Conservation (phyloP, 2,329 filamentous ascomycete genomes). For the Penicillium capsulatum region DNA sequence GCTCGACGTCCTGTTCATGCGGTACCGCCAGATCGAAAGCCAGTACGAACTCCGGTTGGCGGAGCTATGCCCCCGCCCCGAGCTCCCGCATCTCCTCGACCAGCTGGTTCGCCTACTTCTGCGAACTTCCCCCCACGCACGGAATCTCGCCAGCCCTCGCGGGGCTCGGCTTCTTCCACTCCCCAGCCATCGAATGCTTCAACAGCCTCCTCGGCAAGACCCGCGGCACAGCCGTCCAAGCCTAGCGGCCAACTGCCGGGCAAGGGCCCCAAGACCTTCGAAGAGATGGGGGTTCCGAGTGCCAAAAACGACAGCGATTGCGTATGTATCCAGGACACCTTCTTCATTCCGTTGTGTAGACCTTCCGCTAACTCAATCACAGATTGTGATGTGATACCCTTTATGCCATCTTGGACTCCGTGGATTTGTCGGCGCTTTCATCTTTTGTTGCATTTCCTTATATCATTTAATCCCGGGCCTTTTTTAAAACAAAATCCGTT, state of each 20-base stretch:
- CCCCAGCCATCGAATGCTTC: constrained; percentile 31
- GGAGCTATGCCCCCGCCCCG: constrained; percentile 4
- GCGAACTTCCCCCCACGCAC: constrained; percentile 31
- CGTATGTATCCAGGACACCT: constrained; percentile 54
- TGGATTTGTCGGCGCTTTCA: constrained; percentile 14
- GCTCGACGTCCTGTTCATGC: constrained; percentile 30
- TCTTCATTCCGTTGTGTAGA: background rate
- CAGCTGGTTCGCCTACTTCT: constrained; percentile 28
- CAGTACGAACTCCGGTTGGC: constrained; percentile 30
- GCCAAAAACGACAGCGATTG: constrained; percentile 84
- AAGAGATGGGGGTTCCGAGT: constrained; percentile 93
- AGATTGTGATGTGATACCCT: constrained; percentile 45
- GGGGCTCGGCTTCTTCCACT: constrained; percentile 41
- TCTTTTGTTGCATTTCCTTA: constrained; percentile 8
- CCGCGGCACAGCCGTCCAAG: constrained; percentile 29
- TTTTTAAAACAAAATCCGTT: constrained; percentile 9
- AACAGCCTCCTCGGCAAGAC: constrained; percentile 30
- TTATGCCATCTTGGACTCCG: constrained; percentile 16
- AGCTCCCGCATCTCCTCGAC: constrained; percentile 22
- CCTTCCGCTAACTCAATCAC: constrained; percentile 15
- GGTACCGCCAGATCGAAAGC: constrained; percentile 28
- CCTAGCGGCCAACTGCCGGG: constrained; percentile 40
- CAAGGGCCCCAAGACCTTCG: constrained; percentile 90
- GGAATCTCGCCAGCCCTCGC: constrained; percentile 30
- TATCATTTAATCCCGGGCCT: constrained; percentile 12